Base-by-base conservation (phyloP, 208 protist species). In the Crithidia expoeki region DNA sequence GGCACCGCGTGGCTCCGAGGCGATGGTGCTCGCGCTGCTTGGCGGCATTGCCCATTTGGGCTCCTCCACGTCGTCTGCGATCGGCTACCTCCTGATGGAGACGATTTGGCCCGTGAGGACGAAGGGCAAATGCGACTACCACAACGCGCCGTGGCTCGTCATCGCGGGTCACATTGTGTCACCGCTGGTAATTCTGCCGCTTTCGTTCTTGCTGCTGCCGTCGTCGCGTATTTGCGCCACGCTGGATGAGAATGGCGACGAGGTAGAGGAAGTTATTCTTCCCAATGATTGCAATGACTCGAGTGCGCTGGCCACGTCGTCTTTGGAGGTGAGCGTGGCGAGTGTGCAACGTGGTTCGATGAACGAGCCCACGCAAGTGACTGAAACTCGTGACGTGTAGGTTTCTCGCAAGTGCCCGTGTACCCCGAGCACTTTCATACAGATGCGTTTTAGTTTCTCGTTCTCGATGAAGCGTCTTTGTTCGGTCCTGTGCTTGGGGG, bases 161-260 rank as follows among this genome's bases (percentile, higher is more conserved):
- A 57, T 92, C 40, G 57, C 88, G 3, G 74, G 84, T 21, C 86
- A 89, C 72, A 74, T 88, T 19, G 33, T 81, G 30, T 42, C 71
- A 0, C 89, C 86, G 2, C 44, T 88, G n/a, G 33, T 92, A 5
- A 80, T 79, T 42, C 52, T 94, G 12, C 85, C 87, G 19, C 63
- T 83, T 19, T 38, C 73, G 32, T 80, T 87, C 58, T 63, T 86
- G 40, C 51, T 93, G 40, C 80, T 95, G 30, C 90, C 90, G 21
- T 55, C 64, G 23, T 72, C 81, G 10, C 86, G 86, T 42, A 79
- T 89, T 14, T 80, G 74, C 60, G 83, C 88, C 21, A 66, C 81
- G 21, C 74, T 89, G 59, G 80, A 92, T 58, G 64, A 71, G 30
- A 61, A 78, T 33, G 86, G 86, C 19, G 56, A 83, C 11, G 69